phyloP scores from a whole-genome alignment of 2,329 filamentous ascomycete species.

The Verticillium dahliae region DNA sequence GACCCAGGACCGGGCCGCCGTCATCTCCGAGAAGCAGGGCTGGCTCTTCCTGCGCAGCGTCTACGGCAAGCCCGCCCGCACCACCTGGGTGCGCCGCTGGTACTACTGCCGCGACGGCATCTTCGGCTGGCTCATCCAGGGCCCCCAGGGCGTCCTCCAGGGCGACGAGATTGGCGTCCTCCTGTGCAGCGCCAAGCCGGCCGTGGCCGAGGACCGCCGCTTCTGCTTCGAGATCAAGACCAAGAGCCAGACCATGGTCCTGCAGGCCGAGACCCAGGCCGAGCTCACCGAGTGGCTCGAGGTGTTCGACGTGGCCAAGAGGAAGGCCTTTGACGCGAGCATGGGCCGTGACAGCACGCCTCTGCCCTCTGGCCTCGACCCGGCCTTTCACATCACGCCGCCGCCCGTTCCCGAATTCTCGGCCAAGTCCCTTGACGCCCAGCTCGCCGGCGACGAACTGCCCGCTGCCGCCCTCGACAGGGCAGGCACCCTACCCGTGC shows the following conservation, averaged over 20 bases:
- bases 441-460: conserved; percentile 45
- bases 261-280: conserved; percentile 87
- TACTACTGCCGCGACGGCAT: conserved; percentile 94
- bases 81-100: conserved; percentile 88
- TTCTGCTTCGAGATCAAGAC: conserved; percentile 99
- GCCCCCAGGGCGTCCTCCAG: conserved; percentile 80
- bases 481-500: conserved; percentile 57
- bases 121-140: conserved; percentile 89
- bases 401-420: conserved; percentile 87
- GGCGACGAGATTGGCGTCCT: conserved; percentile 94
- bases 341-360: conserved; percentile 43
- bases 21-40: conserved; percentile 75
- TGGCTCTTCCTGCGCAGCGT: conserved; percentile 83
- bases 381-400: conserved; percentile 88
- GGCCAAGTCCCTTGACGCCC: conserved; percentile 65
- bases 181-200: conserved; percentile 86
- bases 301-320: conserved; percentile 90
- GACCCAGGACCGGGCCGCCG: conserved; percentile 40
- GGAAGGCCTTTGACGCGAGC: conserved; percentile 76
- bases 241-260: conserved; percentile 80
- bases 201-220: conserved; percentile 83
- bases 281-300: conserved; percentile 94
- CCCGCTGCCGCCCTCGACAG: conserved; percentile 43
- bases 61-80: conserved; percentile 81
- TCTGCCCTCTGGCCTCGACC: conserved; percentile 47